Evolutionary conservation across 1,284 basidiomycete species (phyloP), one percentile per base, ranked within the genome.

Genomic region (Boletus mariae): DNA sequence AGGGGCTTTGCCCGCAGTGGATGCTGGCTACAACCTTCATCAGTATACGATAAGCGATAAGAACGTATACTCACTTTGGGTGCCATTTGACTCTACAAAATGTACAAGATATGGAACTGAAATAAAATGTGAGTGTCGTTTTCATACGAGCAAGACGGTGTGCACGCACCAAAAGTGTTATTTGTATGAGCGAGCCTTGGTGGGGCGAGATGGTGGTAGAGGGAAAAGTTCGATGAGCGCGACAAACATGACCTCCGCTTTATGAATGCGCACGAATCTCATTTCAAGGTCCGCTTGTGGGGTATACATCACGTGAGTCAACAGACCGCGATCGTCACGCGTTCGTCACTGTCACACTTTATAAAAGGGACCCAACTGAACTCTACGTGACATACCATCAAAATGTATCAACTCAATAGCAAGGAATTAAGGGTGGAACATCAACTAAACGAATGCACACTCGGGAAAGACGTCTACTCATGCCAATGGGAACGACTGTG

Each of bases 1-100:
- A 57, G 91, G 90, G 35, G 89, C 90, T 74, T 92, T 92, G 65
- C 88, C 88, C 65, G 89, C 88, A 23, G 61, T 62, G 58, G 88
- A 90, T 63, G 87, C 82, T 67, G 89, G 88, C 82, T 90, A 28
- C 3, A 61, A 25, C 13, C 5, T 1, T 9, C 26, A 45, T 69
- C 45, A 66, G 32, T 20, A 68, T 28, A 48, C 15, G 40, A 55
- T 56, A 49, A 48, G 37, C 37, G 42, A 60, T 49, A 53, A 46
- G 35, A 1, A 23, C 6, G 20, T 4, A 0, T 54, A 42, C 66
- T 49, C 6, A 70, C 66, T 68, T 68, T 68, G 20, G 66, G 66
- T 58, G 57, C 55, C 66, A 68, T 68, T 68, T 69, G 46, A 40
- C 56, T 51, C 53, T 71, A 71, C 64, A 68, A 48, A 56, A 40